A percentile compares a stretch with the other conserved stretches of the same genome.
These are phyloP conservation scores for Stagonosporopsis rhizophila DNA, from an alignment of 2,329 filamentous ascomycete genomes.

Conservation along the genomic window DNA sequence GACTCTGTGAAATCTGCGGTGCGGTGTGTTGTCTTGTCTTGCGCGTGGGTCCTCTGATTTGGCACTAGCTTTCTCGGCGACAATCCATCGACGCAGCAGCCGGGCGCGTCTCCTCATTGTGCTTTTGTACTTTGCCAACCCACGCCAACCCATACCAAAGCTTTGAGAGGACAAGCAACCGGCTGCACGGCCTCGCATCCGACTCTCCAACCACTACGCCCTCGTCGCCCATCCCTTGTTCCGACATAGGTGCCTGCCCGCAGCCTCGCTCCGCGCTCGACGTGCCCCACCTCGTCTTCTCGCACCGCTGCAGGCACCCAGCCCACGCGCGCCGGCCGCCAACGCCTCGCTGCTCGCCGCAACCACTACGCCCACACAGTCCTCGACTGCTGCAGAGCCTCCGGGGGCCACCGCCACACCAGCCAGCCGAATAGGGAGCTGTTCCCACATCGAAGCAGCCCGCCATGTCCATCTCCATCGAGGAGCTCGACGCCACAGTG, in stretches of 20 bases:
- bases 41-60: slow-evolving; percentile 17
- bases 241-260: slow-evolving; percentile 36
- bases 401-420: slow-evolving; percentile 28
- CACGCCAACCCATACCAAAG: slow-evolving; percentile 27
- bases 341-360: slow-evolving; percentile 20
- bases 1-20: slow-evolving; percentile 18
- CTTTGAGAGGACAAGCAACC: slow-evolving; percentile 29
- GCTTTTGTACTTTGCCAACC: slow-evolving; percentile 25
- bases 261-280: slow-evolving; percentile 28
- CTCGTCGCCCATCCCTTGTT: slow-evolving; percentile 1
- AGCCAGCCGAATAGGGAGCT: slow-evolving; percentile 43
- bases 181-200: slow-evolving; percentile 26
- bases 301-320: slow-evolving; percentile 37
- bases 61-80: slow-evolving; percentile 26
- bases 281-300: slow-evolving; percentile 46
- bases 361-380: slow-evolving; percentile 9
- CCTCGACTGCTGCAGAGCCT: slow-evolving; percentile 23
- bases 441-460: slow-evolving; percentile 41
- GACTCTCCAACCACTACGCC: slow-evolving; percentile 16
- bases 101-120: slow-evolving; percentile 29
- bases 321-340: slow-evolving; percentile 28
- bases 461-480: slow-evolving; percentile 74
- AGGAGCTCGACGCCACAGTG: slow-evolving; percentile 95
- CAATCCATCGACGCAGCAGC: slow-evolving; percentile 12
- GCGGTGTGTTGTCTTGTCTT: slow-evolving; percentile 14